Evolutionary conservation across 768 basidiomycete species (phyloP).

Genomic region (Russula sp.): DNA sequence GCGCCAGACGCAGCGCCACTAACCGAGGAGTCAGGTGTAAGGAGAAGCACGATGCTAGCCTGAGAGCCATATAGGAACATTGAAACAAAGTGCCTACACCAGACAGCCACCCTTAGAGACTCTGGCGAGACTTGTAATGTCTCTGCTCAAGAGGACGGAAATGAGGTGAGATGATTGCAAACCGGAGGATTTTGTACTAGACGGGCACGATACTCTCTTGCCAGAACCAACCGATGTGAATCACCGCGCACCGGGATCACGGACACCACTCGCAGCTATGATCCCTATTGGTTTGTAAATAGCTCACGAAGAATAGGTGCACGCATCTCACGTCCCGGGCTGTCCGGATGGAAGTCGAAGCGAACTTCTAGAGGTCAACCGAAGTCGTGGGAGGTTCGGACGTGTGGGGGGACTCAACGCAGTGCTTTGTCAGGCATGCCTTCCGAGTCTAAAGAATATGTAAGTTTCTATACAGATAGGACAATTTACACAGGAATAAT

Average conservation of each 20-base stretch:
- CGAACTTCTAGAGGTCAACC: not conserved
- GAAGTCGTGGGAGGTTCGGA: constrained; percentile 1
- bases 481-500: not conserved
- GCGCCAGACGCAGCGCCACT: constrained; percentile 26
- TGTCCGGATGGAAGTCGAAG: not conserved
- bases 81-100: not conserved
- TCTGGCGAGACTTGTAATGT: not conserved
- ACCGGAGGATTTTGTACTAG: not conserved
- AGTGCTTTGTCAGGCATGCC: not conserved
- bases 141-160: not conserved
- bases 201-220: not conserved
- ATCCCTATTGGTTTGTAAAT: not conserved
- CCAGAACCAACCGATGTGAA: not conserved
- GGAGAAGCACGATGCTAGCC: not conserved
- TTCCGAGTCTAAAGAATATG: not conserved
- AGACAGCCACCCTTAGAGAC: not conserved
- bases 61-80: not conserved
- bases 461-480: not conserved
- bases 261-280: not conserved
- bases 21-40: constrained; percentile 1
- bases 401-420: not conserved
- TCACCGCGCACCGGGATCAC: constrained; percentile 6
- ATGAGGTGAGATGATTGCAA: not conserved
- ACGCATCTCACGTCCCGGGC: not conserved
- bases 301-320: not conserved